Percentiles rank a stretch among this genome's conserved stretches.
These are phyloP conservation scores for Teratosphaeria nubilosa DNA, from an alignment of 2,329 filamentous ascomycete genomes.

Conservation along the genomic window DNA sequence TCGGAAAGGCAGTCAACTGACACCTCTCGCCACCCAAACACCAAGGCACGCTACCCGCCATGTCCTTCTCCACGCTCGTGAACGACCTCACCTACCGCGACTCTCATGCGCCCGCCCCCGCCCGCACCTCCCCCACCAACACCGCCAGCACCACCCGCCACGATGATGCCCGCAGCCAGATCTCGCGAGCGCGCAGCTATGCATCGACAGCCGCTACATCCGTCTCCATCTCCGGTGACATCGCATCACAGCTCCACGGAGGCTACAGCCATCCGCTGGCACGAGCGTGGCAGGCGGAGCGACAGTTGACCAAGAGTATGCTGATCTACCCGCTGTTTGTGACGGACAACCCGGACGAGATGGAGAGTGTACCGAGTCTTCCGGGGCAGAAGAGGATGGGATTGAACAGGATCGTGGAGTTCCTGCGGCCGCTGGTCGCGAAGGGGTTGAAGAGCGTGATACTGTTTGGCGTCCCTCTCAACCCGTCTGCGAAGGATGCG, in stretches of 20 bases:
- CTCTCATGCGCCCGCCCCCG: constrained; percentile 27
- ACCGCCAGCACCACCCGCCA: constrained; percentile 33
- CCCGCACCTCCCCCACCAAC: constrained; percentile 32
- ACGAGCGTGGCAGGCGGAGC: constrained; percentile 43
- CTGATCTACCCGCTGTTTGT: constrained; percentile 97
- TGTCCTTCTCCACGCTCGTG: constrained; percentile 45
- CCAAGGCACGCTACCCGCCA: constrained; percentile 12
- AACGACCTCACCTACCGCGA: constrained; percentile 42
- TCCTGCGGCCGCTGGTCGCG: constrained; percentile 73
- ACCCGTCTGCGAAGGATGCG: constrained; percentile 72
- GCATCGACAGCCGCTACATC: constrained; percentile 43
- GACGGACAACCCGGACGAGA: constrained; percentile 87
- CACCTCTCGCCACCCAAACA: background rate
- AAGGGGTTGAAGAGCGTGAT: constrained; percentile 92
- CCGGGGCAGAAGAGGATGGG: constrained; percentile 85
- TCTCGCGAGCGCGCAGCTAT: constrained; percentile 39
- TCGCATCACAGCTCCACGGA: constrained; percentile 42
- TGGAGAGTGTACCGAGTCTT: constrained; percentile 79
- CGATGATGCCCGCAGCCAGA: constrained; percentile 35
- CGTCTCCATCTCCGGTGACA: constrained; percentile 43
- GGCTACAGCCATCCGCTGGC: constrained; percentile 43
- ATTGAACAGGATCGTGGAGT: constrained; percentile 73
- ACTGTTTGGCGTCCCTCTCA: constrained; percentile 85
- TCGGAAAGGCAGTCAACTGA: background rate
- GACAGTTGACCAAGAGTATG: constrained; percentile 62